Conservation (phyloP, 2,329 filamentous ascomycete species). For the Cordyceps militaris region DNA sequence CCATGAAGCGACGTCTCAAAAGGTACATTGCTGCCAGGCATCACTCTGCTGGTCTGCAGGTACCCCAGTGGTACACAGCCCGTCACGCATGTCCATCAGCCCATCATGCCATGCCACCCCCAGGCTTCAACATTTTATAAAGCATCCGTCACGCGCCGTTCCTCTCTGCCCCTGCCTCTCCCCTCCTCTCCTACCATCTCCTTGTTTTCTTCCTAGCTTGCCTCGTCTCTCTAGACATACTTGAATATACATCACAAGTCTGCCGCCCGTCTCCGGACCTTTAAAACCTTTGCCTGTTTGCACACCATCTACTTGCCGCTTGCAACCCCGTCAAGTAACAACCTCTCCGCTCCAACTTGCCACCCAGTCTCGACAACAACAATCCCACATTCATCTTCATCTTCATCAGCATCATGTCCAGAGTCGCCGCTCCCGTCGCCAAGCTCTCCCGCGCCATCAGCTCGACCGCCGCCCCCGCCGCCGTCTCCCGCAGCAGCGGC, state of each 20-base stretch:
- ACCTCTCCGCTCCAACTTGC: background rate
- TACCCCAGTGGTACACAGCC: background rate
- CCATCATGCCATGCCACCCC: background rate
- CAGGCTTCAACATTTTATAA: background rate
- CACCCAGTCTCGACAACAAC: background rate
- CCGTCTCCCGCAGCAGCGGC: conserved; percentile 27
- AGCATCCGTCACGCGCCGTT: background rate
- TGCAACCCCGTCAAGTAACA: background rate
- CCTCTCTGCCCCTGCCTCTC: background rate
- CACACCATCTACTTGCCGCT: background rate
- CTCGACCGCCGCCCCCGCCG: conserved; percentile 28
- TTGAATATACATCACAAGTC: background rate
- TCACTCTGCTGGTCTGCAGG: background rate
- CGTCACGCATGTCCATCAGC: background rate
- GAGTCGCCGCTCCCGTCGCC: conserved; percentile 41
- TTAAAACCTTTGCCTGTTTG: no score
- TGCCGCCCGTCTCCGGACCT: background rate
- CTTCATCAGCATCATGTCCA: conserved; percentile 33
- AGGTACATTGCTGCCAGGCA: background rate
- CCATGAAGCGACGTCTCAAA: background rate
- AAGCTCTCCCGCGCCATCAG: conserved; percentile 42
- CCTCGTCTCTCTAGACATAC: background rate
- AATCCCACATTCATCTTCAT: background rate
- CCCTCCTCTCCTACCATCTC: no score
- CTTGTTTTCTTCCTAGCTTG: background rate